phyloP scores from a whole-genome alignment of 495 filamentous ascomycete genomes.

The Podospora didyma region DNA sequence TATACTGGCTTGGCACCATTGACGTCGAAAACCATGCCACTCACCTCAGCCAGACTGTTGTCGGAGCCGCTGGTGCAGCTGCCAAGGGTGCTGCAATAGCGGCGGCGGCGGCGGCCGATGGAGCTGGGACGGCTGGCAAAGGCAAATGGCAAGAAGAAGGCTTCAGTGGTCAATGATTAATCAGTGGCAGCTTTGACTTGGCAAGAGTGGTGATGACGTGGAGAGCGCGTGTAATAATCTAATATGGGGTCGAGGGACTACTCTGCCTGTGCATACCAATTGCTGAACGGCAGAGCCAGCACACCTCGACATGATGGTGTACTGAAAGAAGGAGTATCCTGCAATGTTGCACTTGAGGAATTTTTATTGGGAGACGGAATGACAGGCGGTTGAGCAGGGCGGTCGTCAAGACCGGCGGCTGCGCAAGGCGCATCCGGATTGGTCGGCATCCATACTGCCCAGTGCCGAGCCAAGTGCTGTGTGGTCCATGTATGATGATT shows the following conservation, averaged over 20 bases:
- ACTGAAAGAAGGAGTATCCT: no score
- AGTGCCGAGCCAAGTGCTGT: no score
- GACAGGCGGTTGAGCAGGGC: not conserved
- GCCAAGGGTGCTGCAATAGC: conserved; percentile 11
- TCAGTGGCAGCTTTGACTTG: not conserved
- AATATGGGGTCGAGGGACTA: not conserved
- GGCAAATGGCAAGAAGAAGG: conserved; percentile 36
- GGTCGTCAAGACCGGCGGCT: conserved; percentile 1
- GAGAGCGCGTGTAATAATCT: not conserved
- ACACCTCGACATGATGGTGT: no score
- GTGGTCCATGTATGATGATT: no score
- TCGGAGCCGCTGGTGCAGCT: conserved; percentile 24
- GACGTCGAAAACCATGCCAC: conserved; percentile 36
- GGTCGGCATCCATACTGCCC: not conserved
- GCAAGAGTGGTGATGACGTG: not conserved
- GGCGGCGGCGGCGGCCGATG: conserved; percentile 16
- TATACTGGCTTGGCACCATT: conserved; percentile 74
- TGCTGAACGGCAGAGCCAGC: no score
- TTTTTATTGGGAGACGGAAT: not conserved
- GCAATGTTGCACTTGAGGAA: no score
- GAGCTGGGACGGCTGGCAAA: conserved; percentile 12
- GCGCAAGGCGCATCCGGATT: conserved; percentile 2
- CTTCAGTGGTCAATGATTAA: conserved; percentile 22
- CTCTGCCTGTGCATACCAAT: no score
- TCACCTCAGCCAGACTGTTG: conserved; percentile 29